Evolutionary conservation across 768 basidiomycete species (phyloP), one percentile per base, ranked within the genome.

Genomic region (Mycena latifolia): DNA sequence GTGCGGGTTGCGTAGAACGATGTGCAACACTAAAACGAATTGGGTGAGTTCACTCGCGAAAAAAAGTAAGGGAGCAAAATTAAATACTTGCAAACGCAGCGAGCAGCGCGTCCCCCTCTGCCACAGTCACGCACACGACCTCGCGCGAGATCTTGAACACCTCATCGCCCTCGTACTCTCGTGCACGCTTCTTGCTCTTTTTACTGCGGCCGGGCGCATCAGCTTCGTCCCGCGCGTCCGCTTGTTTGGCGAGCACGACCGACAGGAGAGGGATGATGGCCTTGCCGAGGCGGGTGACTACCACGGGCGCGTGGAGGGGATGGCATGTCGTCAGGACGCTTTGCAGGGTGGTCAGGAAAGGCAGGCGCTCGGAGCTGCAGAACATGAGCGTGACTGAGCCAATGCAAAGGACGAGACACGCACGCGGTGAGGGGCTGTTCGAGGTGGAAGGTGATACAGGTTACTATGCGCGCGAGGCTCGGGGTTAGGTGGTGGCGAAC

Each of bases 161-260:
- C 71, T 91, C 92, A 58, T 92, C 92, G 12, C 88, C 92, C 76
- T 94, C 92, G 68, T 89, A 94, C 15, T 84, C 89, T 24, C 88
- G 85, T 22, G 85, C 82, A 50, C 90, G 82, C 74, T 92, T 95
- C 75, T 88, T 94, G 59, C 86, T 85, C 70, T 87, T 89, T 73
- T 81, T 88, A 17, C 72, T 79, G 63, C 77, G 81, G 15, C 71
- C 78, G 50, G 69, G 60, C 18, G 69, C 41, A 3, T 69, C 71
- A 45, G 72, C 65, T 1, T 72, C 73, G 24, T 62, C 55, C 37
- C 78, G 73, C 11, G 69, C 65, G 11, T 82, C 80, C 4, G 80
- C 63, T 27, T 80, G 77, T 6, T 76, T 75, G 0, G 84, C 74
- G 61, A 92, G 79, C 18, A 92, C 72, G 35, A 80, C 70, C 3